phyloP scores from a whole-genome alignment of 2,329 filamentous ascomycete genomes.

The Bipolaris victoriae region DNA sequence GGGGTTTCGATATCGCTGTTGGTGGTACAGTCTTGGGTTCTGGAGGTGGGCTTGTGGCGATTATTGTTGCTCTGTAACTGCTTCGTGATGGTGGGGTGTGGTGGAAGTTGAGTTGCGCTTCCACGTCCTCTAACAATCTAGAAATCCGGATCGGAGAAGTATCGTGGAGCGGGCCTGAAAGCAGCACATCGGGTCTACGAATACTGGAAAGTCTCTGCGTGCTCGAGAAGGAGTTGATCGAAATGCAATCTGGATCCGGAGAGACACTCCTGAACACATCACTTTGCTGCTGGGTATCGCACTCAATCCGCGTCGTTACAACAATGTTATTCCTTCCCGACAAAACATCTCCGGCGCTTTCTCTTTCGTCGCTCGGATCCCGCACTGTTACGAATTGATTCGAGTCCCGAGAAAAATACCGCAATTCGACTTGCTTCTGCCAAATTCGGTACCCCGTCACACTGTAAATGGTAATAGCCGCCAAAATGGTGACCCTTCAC shows the following conservation, averaged over 20 bases:
- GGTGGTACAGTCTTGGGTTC: not conserved
- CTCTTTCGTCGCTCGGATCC: not conserved
- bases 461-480: constrained; percentile 70
- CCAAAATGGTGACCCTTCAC: constrained; percentile 59
- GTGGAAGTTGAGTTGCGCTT: constrained; percentile 5
- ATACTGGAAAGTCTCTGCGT: constrained; percentile 20
- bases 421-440: constrained; percentile 65
- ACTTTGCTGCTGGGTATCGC: constrained; percentile 59
- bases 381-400: constrained; percentile 7
- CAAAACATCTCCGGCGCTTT: constrained; percentile 54
- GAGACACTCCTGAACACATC: constrained; percentile 10
- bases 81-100: not conserved
- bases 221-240: constrained; percentile 41
- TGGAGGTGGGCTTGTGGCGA: constrained; percentile 9
- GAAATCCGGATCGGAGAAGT: not conserved
- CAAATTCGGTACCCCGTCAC: constrained; percentile 71
- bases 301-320: constrained; percentile 66
- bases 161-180: not conserved
- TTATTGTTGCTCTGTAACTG: constrained; percentile 17
- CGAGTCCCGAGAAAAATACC: constrained; percentile 26
- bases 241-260: constrained; percentile 23
- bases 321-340: constrained; percentile 50
- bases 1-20: constrained; percentile 1
- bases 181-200: not conserved
- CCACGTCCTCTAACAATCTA: constrained; percentile 1